phyloP scores from a whole-genome alignment of 768 basidiomycete genomes.

The Trametes villosa region DNA sequence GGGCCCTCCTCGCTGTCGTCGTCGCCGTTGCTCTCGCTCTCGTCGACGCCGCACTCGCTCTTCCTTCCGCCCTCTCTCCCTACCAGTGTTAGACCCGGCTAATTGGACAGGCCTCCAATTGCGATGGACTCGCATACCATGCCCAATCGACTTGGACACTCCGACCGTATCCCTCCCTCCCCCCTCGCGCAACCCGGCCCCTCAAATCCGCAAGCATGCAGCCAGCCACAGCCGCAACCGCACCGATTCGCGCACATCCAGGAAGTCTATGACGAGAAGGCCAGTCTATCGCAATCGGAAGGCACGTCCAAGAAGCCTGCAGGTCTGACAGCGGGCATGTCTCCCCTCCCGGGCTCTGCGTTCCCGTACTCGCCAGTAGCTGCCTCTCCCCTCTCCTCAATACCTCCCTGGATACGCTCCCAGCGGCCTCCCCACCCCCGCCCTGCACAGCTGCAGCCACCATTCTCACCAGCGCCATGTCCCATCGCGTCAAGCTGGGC shows the following conservation, averaged over 20 bases:
- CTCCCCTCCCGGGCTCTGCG: conserved; percentile 16
- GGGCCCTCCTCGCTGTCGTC: conserved; percentile 11
- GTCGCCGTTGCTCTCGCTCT: conserved; percentile 15
- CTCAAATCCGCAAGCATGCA: neutral
- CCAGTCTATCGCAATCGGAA: conserved; percentile 14
- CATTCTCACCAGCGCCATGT: conserved; percentile 22
- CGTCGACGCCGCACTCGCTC: conserved; percentile 12
- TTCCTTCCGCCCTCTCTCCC: conserved; percentile 15
- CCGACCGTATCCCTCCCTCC: conserved; percentile 22
- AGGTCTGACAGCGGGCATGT: conserved; percentile 9
- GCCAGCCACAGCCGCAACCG: neutral
- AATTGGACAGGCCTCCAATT: conserved; percentile 33
- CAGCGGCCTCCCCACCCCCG: conserved; percentile 16
- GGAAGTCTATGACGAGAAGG: conserved; percentile 30
- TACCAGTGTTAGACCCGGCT: conserved; percentile 1
- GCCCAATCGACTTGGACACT: conserved; percentile 27
- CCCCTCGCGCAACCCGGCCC: conserved; percentile 14
- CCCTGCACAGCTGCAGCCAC: conserved; percentile 13
- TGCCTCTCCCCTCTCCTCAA: conserved; percentile 20
- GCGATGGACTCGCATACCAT: conserved; percentile 24
- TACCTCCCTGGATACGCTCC: conserved; percentile 24
- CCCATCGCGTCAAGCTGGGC: conserved; percentile 23
- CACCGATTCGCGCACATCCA: conserved; percentile 21
- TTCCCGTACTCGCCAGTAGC: conserved; percentile 11
- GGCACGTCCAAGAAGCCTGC: conserved; percentile 15